A percentile compares a stretch with the other conserved stretches of the same genome.
Evolutionary conservation across 352 stramenopile genomes (phyloP).

Genomic region (Blastocystis sp.): DNA sequence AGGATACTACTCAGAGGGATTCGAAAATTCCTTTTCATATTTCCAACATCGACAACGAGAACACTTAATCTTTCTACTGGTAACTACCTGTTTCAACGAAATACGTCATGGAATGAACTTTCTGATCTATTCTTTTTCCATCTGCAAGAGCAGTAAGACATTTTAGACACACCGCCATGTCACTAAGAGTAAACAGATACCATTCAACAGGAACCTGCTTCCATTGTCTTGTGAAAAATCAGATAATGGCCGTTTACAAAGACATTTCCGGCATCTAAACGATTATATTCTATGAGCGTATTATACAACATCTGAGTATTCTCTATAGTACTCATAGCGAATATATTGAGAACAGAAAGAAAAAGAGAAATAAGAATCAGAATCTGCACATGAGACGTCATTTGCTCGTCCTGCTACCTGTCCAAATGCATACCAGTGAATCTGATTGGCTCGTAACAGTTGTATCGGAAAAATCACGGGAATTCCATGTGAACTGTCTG

Average conservation of each 20-base stretch:
- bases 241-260: neutral
- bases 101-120: neutral
- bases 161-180: neutral
- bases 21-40: slow-evolving; percentile 19
- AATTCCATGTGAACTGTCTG: neutral
- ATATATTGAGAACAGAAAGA: neutral
- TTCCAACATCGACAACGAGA: slow-evolving; percentile 58
- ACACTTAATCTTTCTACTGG: slow-evolving; percentile 39
- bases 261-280: neutral
- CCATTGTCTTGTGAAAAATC: neutral
- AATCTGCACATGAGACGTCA: neutral
- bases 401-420: neutral
- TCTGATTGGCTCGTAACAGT: neutral
- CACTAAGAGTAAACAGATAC: neutral
- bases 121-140: neutral
- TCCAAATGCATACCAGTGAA: neutral
- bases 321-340: neutral
- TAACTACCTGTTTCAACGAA: neutral
- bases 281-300: neutral
- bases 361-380: neutral
- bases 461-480: neutral
- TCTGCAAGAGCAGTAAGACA: neutral
- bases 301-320: neutral
- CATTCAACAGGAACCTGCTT: neutral
- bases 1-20: neutral